Evolutionary conservation across 139 green algal species (phyloP).

Genomic region (Nannochloris sp.): DNA sequence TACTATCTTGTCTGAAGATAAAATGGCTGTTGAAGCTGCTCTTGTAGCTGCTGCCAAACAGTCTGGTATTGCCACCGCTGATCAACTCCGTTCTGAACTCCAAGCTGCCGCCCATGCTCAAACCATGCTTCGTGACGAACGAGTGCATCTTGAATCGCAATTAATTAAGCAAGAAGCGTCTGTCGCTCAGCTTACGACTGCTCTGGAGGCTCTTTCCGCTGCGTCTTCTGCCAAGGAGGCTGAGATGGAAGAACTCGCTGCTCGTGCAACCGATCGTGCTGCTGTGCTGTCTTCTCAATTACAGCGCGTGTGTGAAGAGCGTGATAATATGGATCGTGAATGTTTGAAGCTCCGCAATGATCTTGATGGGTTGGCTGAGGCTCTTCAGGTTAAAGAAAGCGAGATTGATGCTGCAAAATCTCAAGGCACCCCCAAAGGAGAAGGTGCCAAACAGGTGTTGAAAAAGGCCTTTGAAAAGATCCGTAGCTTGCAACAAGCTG

Average conservation of each 20-base stretch:
- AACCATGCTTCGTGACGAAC: not conserved
- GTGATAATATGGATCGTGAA: constrained; percentile 13
- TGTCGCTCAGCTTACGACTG: not conserved
- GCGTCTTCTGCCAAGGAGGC: not conserved
- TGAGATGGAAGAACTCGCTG: constrained; percentile 3
- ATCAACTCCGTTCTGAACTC: not conserved
- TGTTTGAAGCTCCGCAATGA: constrained; percentile 1
- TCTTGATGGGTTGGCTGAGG: constrained; percentile 7
- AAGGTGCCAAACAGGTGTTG: constrained; percentile 14
- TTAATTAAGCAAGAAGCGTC: constrained; percentile 1
- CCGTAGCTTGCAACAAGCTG: not conserved
- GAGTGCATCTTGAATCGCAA: not conserved
- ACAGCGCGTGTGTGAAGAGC: not conserved
- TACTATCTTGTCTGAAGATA: not conserved
- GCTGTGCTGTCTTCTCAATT: not conserved
- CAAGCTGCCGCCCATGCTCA: not conserved
- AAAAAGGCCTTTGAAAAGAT: constrained; percentile 20
- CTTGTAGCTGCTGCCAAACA: not conserved
- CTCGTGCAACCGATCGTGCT: not conserved
- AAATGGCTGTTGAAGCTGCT: no score
- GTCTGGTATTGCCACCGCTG: not conserved
- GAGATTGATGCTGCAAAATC: not conserved
- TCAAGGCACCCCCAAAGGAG: constrained; percentile 9
- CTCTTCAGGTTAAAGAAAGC: not conserved
- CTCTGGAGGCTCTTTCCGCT: not conserved